phyloP scores from a whole-genome alignment of 257 asterid genomes.

The Solanum dulcamara region DNA sequence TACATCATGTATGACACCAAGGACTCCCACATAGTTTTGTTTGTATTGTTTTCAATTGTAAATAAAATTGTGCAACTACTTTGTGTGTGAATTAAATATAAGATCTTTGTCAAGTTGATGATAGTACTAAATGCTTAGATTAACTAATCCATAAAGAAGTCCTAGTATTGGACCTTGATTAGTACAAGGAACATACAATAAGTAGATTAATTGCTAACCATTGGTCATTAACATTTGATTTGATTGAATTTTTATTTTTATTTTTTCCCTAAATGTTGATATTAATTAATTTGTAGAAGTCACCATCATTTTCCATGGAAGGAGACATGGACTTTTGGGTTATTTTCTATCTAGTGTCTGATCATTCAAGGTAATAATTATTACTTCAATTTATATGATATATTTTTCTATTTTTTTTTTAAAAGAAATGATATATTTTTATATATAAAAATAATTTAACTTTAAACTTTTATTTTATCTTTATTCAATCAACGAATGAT shows the following conservation, averaged over 20 bases:
- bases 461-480: not conserved
- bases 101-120: not conserved
- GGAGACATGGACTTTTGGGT: not conserved
- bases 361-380: not conserved
- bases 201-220: not conserved
- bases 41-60: not conserved
- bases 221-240: not conserved
- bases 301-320: not conserved
- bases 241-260: not conserved
- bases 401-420: fast-evolving
- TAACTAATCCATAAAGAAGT: not conserved
- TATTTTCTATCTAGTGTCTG: not conserved
- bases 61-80: not conserved
- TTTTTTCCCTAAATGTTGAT: not conserved
- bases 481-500: not conserved
- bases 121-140: not conserved
- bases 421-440: not conserved
- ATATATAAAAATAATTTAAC: not conserved
- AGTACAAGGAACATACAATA: not conserved
- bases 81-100: not conserved
- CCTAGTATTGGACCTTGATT: not conserved
- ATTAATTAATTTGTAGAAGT: not conserved
- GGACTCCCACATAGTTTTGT: not conserved
- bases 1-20: not conserved
- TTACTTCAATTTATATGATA: not conserved